Conservation (phyloP, 2,329 filamentous ascomycete genomes). For the Trichoderma citrinoviride region DNA sequence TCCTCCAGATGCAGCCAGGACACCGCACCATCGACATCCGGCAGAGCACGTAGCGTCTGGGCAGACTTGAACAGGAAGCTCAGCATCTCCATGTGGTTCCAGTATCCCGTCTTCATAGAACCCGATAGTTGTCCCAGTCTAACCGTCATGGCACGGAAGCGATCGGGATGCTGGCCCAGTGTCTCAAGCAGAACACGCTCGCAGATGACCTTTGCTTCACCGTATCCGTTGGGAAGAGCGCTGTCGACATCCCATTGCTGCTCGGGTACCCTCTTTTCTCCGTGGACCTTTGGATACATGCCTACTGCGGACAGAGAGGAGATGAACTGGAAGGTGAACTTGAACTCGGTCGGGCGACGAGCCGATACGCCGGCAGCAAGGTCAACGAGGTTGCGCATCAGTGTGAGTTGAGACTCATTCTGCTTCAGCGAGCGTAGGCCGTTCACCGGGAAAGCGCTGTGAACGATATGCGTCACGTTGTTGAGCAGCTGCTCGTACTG, state of each 20-base stretch:
- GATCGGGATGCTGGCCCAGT: conserved; percentile 40
- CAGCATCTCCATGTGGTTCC: conserved; percentile 54
- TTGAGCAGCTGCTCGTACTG: conserved; percentile 40
- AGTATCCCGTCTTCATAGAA: conserved; percentile 47
- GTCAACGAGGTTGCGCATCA: conserved; percentile 47
- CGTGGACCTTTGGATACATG: conserved; percentile 28
- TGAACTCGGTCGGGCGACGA: conserved; percentile 15
- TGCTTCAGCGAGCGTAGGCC: conserved; percentile 31
- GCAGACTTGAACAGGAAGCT: conserved; percentile 49
- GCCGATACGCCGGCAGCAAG: conserved; percentile 39
- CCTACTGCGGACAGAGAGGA: conserved; percentile 43
- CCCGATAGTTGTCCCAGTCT: conserved; percentile 55
- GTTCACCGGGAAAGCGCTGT: conserved; percentile 53
- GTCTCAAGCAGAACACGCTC: conserved; percentile 51
- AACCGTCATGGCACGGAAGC: conserved; percentile 45
- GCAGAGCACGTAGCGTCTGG: conserved; percentile 44
- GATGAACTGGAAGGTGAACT: conserved; percentile 40
- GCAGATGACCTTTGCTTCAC: conserved; percentile 51
- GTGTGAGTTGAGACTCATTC: conserved; percentile 44
- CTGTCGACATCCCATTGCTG: conserved; percentile 38
- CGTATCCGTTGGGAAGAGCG: conserved; percentile 48
- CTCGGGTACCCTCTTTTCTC: conserved; percentile 42
- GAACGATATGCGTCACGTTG: conserved; percentile 48
- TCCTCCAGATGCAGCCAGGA: conserved; percentile 48
- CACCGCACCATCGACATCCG: conserved; percentile 40